Percentiles rank a stretch among this genome's conserved stretches.
These are phyloP conservation scores for Neonectria hederae DNA, from an alignment of 2,329 filamentous ascomycete genomes.

Conservation along the genomic window DNA sequence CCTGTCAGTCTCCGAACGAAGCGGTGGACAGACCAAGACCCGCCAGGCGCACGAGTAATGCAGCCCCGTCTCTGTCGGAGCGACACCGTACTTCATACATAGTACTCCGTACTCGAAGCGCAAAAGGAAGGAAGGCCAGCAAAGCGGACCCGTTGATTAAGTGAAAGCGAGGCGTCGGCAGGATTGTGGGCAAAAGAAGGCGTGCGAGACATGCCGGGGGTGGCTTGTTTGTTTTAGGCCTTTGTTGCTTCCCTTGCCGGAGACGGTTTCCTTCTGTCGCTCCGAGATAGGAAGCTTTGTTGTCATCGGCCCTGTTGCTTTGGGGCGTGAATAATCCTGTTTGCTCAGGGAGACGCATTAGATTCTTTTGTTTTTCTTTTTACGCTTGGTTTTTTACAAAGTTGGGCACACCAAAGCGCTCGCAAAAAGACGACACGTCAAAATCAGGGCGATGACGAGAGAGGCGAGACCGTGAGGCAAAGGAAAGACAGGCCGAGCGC, in stretches of 20 bases:
- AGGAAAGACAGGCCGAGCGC: background rate
- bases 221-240: background rate
- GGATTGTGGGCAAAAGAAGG: background rate
- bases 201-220: background rate
- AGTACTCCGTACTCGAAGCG: too few species aligned
- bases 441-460: constrained; percentile 12
- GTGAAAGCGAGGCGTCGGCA: background rate
- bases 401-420: background rate
- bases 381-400: background rate
- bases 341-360: background rate
- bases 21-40: constrained; percentile 11
- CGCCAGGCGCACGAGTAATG: constrained; percentile 18
- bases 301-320: background rate
- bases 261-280: background rate
- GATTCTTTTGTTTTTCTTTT: background rate
- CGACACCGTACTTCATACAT: background rate
- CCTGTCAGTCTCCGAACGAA: constrained; percentile 13
- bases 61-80: constrained; percentile 13
- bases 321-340: background rate
- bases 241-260: background rate
- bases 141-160: constrained; percentile 9
- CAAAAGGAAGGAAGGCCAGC: background rate
- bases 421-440: constrained; percentile 16
- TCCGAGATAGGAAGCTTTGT: background rate
- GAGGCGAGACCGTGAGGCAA: constrained; percentile 8